Evolutionary conservation across 257 asterid species (phyloP), one percentile per base, ranked within the genome.

Genomic region (Solanum corneliomulleri): DNA sequence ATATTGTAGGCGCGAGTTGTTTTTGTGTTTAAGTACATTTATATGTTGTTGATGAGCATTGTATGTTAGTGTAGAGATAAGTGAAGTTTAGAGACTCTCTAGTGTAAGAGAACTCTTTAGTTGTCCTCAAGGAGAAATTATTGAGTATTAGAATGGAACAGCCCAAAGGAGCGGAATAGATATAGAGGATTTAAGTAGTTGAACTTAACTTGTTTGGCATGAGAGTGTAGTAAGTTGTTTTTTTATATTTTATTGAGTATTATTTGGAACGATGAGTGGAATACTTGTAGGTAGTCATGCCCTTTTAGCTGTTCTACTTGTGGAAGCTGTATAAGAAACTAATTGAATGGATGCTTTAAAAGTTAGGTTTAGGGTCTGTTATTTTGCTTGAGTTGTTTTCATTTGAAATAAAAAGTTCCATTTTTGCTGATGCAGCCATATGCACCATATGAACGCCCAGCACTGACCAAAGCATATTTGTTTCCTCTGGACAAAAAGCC

Each of bases 391-490:
- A 60, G 35, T 52, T 23, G 25, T 14, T 81, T 69, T 0, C 33
- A 12, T 71, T 45, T 78, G 66, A 44, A 45, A 25, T 78, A 45
- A 47, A 9, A 31, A 60, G 37, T 56, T 64, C 64, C 6, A 35
- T 87, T 89, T 83, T 90, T 89, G 85, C 25, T 76, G 56, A 58
- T 89, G 87, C 93, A 96, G 99, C 95, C 98, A 29, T 86, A 91
- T 77, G 98, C 98, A 56, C 99, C 99, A 39, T 96, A 96, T 69
- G 99, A 95, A 85, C 98, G 99, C 60, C 99, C 99, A 86, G 98
- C 99, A 84, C 89, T 96, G 92, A 96, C 99, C 27, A 96, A 96
- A 90, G 98, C 89, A 80, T 96, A 96, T 89, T 89, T 96, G 87
- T 94, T 93, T 90, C 99, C 99, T 4, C 88, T 87, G 90, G 98